Conservation (phyloP, 1,284 basidiomycete genomes). For the Trametes hirsuta region DNA sequence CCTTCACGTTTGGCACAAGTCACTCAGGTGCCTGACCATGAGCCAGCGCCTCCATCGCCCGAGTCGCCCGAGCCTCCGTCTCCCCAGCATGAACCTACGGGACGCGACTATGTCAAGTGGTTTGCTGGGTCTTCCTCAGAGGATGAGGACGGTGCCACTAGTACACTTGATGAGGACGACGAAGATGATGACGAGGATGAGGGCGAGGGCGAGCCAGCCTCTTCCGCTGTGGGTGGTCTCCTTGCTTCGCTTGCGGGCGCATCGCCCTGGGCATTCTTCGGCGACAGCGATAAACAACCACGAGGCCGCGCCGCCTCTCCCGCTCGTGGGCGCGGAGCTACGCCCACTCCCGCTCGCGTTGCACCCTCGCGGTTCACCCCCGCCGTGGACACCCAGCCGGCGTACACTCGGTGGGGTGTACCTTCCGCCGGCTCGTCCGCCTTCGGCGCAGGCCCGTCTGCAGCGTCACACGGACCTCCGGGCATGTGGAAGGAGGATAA, state of each 20-base stretch:
- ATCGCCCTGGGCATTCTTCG: constrained; percentile 24
- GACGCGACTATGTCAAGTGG: constrained; percentile 22
- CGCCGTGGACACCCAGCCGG: neutral
- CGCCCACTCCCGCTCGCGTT: constrained; percentile 13
- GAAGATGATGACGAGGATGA: constrained; percentile 20
- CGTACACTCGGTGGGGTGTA: constrained; percentile 5
- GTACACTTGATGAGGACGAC: constrained; percentile 15
- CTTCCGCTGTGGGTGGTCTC: constrained; percentile 5
- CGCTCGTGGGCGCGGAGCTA: constrained; percentile 14
- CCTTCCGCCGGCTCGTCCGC: constrained; percentile 1
- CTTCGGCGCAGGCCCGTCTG: constrained; percentile 2
- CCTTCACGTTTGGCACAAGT: constrained; percentile 25
- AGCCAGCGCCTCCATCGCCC: constrained; percentile 4
- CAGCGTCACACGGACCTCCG: neutral
- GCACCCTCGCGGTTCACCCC: constrained; percentile 9
- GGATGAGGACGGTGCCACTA: constrained; percentile 16
- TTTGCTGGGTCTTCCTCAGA: constrained; percentile 25
- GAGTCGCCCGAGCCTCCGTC: constrained; percentile 22
- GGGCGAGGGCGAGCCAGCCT: neutral
- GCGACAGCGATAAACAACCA: constrained; percentile 7
- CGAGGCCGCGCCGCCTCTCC: constrained; percentile 15
- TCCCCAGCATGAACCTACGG: constrained; percentile 13
- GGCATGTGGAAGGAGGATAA: constrained; percentile 17
- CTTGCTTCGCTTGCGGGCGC: constrained; percentile 19
- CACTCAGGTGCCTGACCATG: constrained; percentile 1